Evolutionary conservation across 305 asterid genomes (phyloP), one percentile per base, ranked within the genome.

Genomic region (Rubia occidens): DNA sequence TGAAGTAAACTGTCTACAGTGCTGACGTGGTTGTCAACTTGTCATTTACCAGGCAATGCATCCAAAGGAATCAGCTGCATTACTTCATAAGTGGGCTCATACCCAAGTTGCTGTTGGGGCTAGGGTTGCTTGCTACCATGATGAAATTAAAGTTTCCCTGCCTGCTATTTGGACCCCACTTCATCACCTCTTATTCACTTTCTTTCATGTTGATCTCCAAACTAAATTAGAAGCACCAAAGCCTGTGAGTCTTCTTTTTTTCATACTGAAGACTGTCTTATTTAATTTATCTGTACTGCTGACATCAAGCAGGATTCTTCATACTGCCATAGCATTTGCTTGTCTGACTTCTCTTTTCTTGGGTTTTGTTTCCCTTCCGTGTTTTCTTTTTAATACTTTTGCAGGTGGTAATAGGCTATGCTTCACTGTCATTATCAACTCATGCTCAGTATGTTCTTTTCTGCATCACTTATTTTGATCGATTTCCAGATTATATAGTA

Each of bases 361-460:
- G 44, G 53, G 53, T 47, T 47, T 47, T 47, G 53, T 14, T 29
- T 29, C 32, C 54, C 54, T 51, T 51, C 21, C 8, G 5, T 51
- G 37, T 71, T 76, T 80, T 72, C 74, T 77, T 71, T 47, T 81
- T 69, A 44, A 69, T 29, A 60, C 72, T 75, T 70, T 74, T 47
- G 87, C 95, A 94, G 99, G 96, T 90, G 80, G 85, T 91, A 65
- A 81, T 95, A 56, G 99, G 99, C 87, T 95, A 95, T 72, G 94
- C 99, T 60, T 72, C 94, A 47, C 96, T 95, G 75, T 91, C 99
- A 49, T 81, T 95, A 78, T 89, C 98, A 59, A 75, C 94, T 64
- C 90, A 91, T 80, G 96, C 89, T 15, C 96, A 91, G 99, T 95
- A 95, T 76, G 96, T 79, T 66, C 70, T 82, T 32, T 29, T 73